Evolutionary conservation across 441 rosid species (phyloP).

Genomic region (Bocquillonia castaneifolia): DNA sequence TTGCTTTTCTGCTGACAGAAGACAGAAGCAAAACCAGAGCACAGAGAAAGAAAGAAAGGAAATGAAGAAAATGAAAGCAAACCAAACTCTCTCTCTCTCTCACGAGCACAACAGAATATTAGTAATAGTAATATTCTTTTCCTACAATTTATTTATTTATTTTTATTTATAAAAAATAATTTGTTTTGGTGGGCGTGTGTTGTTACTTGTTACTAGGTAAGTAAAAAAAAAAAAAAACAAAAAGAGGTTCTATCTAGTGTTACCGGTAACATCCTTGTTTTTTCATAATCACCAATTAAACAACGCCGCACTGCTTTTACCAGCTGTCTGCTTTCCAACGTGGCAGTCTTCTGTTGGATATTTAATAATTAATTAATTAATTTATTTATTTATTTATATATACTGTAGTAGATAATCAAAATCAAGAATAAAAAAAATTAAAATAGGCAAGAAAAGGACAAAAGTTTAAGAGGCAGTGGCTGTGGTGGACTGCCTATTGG

Average conservation of each 20-base stretch:
- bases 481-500: no score
- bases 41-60: constrained; percentile 25
- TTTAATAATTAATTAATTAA: no score
- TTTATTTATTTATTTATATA: no score
- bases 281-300: neutral
- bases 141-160: neutral
- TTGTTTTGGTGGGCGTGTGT: no score
- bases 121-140: constrained; percentile 9
- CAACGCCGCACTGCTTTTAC: no score
- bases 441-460: no score
- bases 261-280: neutral
- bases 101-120: neutral
- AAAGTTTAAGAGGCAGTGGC: no score
- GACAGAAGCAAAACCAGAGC: constrained; percentile 17
- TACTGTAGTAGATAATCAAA: no score
- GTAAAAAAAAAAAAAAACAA: neutral
- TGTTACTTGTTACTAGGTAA: neutral
- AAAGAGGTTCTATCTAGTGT: constrained; percentile 2
- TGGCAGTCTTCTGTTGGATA: neutral
- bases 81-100: no score
- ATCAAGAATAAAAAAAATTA: no score
- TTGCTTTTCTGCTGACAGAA: neutral
- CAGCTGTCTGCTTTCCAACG: no score
- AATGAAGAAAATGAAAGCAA: constrained; percentile 27
- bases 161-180: no score